Evolutionary conservation across 139 green algal species (phyloP), one percentile per base, ranked within the genome.

Genomic region (Dunaliella primolecta): DNA sequence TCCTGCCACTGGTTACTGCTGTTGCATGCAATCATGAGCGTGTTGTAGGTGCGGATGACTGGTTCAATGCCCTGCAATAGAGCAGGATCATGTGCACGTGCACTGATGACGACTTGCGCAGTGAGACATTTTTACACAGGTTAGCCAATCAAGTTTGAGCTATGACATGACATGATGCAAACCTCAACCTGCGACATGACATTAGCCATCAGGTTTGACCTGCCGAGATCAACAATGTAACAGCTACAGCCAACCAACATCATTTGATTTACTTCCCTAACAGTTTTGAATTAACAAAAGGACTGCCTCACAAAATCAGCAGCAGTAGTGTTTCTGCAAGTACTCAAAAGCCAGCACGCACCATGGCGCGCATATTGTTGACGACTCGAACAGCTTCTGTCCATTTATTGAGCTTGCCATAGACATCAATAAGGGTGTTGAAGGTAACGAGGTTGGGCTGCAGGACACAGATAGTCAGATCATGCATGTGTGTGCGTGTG

Each of bases 21-120:
- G 87, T 96, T 95, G 90, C 94, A 97, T 2, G 94, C 93, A 32
- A 97, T 96, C 75, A 98, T 95, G 34, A 97, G 88, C 3, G 94
- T 96, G 88, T 97, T 97, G 89, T 94, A 97, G 0, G 95, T 97
- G 81, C 94, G 90, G 81, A 97, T 87, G 32, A 96, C 95, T 29
- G 95, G 93, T 78, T 94, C 82, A 15, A 97, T 91, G 0, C 95
- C 92, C 82, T 96, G 88, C 46, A 25, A 71, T 64, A 3, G 81
- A 32, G n/a, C n/a, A n/a, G n/a, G n/a, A n/a, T n/a, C n/a, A n/a
- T n/a, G n/a, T n/a, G n/a, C n/a, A n/a, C 56, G 3, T 84, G 81
- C 55, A 23, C 27, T 38, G 1, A 15, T 27, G 33, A 11, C 37
- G 30, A 2, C 24, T 71, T 71, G 3, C 31, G 20, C 30, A 38